phyloP scores from a whole-genome alignment of 2,329 filamentous ascomycete genomes.

The Xylaria sp. region DNA sequence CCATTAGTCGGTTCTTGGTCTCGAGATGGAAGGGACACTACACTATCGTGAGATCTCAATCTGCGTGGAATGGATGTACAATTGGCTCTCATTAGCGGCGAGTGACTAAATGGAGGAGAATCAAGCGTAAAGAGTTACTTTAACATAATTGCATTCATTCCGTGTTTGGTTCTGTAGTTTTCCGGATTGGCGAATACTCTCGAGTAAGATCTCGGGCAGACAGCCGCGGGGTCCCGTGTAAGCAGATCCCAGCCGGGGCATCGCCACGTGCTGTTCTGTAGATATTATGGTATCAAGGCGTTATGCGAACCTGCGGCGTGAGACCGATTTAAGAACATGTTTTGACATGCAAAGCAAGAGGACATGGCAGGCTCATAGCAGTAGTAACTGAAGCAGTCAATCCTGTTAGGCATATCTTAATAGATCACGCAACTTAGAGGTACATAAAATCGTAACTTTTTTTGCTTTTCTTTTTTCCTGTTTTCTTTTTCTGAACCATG shows the following conservation, averaged over 20 bases:
- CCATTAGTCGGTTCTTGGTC: too few species aligned
- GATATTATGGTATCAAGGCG: not conserved
- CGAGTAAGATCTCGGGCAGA: not conserved
- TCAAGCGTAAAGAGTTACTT: not conserved
- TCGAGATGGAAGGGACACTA: not conserved
- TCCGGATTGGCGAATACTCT: not conserved
- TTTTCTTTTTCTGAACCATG: not conserved
- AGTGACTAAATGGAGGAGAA: not conserved
- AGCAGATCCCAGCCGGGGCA: slow-evolving; percentile 10
- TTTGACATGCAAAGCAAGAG: not conserved
- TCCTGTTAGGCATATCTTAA: too few species aligned
- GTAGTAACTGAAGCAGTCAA: not conserved
- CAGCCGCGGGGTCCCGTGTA: not conserved
- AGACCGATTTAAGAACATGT: slow-evolving; percentile 16
- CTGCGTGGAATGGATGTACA: not conserved
- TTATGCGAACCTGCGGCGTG: not conserved
- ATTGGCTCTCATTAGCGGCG: not conserved
- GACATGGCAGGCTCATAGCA: not conserved
- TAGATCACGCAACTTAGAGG: too few species aligned
- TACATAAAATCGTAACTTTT: too few species aligned
- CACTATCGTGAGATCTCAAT: slow-evolving; percentile 20
- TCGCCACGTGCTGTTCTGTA: slow-evolving; percentile 16
- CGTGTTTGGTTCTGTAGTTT: not conserved
- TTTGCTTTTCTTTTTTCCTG: too few species aligned
- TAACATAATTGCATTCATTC: slow-evolving; percentile 2